These are phyloP conservation scores for Beauveria scarabaeidicola DNA, from an alignment of 2,329 filamentous ascomycete genomes.

Conservation along the genomic window DNA sequence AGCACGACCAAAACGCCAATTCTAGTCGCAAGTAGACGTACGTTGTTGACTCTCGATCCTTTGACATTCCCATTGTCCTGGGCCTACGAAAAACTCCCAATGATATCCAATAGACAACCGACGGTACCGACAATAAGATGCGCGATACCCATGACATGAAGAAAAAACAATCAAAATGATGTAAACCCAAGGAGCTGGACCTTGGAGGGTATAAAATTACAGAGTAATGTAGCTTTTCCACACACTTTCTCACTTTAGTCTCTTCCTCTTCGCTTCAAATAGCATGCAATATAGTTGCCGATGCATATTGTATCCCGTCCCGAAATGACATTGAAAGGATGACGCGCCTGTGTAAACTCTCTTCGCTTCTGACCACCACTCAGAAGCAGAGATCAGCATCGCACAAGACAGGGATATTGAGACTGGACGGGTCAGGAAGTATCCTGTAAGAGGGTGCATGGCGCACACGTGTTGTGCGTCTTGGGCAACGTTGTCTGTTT, in stretches of 20 bases:
- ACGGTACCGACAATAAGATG: background rate
- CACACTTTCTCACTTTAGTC: background rate
- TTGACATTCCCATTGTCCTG: background rate
- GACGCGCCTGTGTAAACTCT: background rate
- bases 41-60: background rate
- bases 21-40: background rate
- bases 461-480: background rate
- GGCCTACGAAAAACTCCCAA: background rate
- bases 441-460: background rate
- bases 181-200: background rate
- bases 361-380: background rate
- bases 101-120: slow-evolving; percentile 1
- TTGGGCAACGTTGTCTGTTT: slow-evolving; percentile 1
- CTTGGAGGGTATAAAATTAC: background rate
- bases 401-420: background rate
- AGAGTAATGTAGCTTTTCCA: background rate
- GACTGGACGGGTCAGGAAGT: background rate
- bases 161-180: background rate
- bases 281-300: background rate
- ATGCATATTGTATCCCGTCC: background rate
- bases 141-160: background rate
- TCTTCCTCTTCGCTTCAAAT: background rate
- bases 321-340: too few relatives aligned
- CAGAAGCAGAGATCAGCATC: background rate
- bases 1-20: slow-evolving; percentile 55